Evolutionary conservation across 768 basidiomycete species (phyloP).

Genomic region (Lepiota subincarnata): DNA sequence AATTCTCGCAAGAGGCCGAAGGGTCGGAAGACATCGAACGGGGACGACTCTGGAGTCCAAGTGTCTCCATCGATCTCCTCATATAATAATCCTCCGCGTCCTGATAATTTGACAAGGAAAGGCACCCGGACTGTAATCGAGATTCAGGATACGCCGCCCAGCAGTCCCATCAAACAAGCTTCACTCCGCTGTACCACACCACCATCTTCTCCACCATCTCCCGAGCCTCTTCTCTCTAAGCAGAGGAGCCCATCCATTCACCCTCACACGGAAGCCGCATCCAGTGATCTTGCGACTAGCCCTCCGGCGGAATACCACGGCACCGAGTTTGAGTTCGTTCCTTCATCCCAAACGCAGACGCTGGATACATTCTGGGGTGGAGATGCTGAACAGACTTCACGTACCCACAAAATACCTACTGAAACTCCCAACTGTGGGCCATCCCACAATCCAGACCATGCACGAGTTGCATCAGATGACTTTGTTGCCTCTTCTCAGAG

Average conservation of each 20-base stretch:
- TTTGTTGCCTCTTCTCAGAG: slow-evolving; percentile 10
- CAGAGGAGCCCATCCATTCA: neutral
- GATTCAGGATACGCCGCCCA: neutral
- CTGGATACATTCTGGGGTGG: slow-evolving; percentile 9
- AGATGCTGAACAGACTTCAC: slow-evolving; percentile 2
- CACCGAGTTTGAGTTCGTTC: slow-evolving; percentile 17
- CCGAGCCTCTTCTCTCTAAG: neutral
- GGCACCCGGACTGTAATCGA: neutral
- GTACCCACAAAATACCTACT: too few species aligned
- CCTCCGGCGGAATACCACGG: neutral
- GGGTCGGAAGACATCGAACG: neutral
- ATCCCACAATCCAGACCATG: too few species aligned
- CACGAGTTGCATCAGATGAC: neutral
- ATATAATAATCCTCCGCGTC: neutral
- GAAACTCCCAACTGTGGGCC: too few species aligned
- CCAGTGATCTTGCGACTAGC: neutral
- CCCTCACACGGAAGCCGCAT: neutral
- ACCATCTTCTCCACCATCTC: slow-evolving; percentile 8
- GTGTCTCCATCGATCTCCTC: neutral
- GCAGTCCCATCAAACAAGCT: neutral
- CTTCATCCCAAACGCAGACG: slow-evolving; percentile 34
- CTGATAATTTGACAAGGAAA: neutral
- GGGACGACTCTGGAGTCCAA: neutral
- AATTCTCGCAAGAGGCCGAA: slow-evolving; percentile 4
- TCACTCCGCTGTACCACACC: neutral